Evolutionary conservation across 768 basidiomycete genomes (phyloP).

Genomic region (Phylloporus sp.): DNA sequence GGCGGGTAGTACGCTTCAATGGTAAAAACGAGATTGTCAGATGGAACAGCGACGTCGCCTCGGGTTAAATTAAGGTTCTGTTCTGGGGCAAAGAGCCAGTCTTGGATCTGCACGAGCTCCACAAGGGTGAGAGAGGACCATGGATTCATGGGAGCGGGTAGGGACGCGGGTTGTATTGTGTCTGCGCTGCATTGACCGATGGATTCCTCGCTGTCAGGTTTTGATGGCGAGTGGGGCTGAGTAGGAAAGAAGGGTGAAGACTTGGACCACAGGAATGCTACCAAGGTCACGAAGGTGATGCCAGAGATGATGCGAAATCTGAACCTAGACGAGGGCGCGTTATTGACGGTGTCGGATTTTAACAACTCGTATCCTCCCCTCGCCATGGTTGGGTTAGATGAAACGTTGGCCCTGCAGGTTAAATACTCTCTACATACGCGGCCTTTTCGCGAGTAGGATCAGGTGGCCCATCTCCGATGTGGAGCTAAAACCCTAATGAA

Average conservation of each 20-base stretch:
- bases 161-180: slow-evolving; percentile 30
- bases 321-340: slow-evolving; percentile 1
- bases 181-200: slow-evolving; percentile 34
- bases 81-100: slow-evolving; percentile 42
- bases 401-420: not conserved
- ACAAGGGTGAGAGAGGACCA: slow-evolving; percentile 47
- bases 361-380: slow-evolving; percentile 15
- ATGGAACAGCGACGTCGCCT: slow-evolving; percentile 25
- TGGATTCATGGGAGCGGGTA: slow-evolving; percentile 43
- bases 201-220: slow-evolving; percentile 1
- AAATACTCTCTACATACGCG: not conserved
- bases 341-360: slow-evolving; percentile 5
- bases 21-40: slow-evolving; percentile 48
- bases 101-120: slow-evolving; percentile 40
- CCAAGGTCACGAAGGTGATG: slow-evolving; percentile 11
- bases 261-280: slow-evolving; percentile 11
- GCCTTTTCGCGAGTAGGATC: not conserved
- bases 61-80: slow-evolving; percentile 46
- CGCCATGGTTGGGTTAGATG: slow-evolving; percentile 13
- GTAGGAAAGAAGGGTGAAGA: slow-evolving; percentile 1
- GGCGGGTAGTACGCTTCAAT: slow-evolving; percentile 48
- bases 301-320: slow-evolving; percentile 12
- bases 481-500: too few species aligned
- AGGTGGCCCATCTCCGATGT: not conserved
- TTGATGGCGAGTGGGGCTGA: not conserved